Evolutionary conservation across 805 yeast species (phyloP).

Genomic region (Saccharomyces kudriavzevii): DNA sequence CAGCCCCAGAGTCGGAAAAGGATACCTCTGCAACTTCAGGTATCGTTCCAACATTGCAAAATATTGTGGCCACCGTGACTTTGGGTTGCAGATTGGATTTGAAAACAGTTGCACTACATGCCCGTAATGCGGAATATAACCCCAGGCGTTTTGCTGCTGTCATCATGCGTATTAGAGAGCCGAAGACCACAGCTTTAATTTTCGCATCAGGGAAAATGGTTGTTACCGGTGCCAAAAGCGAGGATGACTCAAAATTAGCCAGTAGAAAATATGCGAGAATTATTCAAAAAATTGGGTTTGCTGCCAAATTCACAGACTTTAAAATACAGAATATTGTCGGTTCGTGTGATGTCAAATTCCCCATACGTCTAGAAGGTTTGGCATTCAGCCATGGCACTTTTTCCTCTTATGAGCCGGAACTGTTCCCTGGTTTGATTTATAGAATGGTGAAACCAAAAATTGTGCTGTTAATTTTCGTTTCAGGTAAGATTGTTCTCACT

Average conservation of each 20-base stretch:
- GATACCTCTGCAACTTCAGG: constrained; percentile 83
- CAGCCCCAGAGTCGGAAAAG: constrained; percentile 1
- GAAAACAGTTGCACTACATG: constrained; percentile 95
- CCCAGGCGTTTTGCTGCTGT: constrained; percentile 99
- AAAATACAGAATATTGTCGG: constrained; percentile 98
- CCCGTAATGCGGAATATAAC: constrained; percentile 97
- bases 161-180: constrained; percentile 98
- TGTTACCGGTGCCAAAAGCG: constrained; percentile 98
- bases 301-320: constrained; percentile 95
- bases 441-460: constrained; percentile 99
- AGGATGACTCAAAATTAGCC: constrained; percentile 96
- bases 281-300: constrained; percentile 94
- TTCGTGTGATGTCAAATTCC: constrained; percentile 96
- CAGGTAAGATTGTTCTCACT: constrained; percentile 94
- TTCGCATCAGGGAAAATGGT: constrained; percentile 99
- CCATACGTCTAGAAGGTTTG: constrained; percentile 92
- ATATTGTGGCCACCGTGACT: constrained; percentile 96
- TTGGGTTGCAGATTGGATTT: constrained; percentile 91
- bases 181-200: constrained; percentile 94
- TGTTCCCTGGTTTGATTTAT: constrained; percentile 95
- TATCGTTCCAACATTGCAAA: constrained; percentile 86
- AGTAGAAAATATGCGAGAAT: constrained; percentile 96
- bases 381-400: constrained; percentile 98
- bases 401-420: constrained; percentile 96
- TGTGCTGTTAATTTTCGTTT: constrained; percentile 88